phyloP scores from a whole-genome alignment of 345 rosid species.

The Viola odorata region DNA sequence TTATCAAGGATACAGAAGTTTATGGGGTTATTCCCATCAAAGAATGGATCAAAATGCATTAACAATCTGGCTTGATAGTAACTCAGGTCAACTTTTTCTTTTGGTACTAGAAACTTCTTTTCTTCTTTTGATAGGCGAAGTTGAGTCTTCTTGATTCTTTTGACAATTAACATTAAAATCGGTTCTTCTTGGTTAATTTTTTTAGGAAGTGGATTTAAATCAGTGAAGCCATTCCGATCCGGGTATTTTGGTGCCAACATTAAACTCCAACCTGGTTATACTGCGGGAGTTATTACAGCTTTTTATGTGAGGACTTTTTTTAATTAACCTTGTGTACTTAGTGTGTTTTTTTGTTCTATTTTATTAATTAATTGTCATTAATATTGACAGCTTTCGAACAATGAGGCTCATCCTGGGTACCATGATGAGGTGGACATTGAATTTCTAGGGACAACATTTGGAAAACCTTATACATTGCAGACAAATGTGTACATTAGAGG shows the following conservation, averaged over 20 bases:
- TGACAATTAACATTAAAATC: neutral
- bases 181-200: slow-evolving; percentile 1
- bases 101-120: neutral
- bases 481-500: slow-evolving; percentile 93
- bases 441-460: slow-evolving; percentile 88
- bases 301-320: slow-evolving; percentile 57
- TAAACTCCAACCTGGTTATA: slow-evolving; percentile 86
- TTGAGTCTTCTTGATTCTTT: slow-evolving; percentile 3
- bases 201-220: slow-evolving; percentile 93
- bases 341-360: neutral
- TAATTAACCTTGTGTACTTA: neutral
- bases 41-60: slow-evolving; percentile 52
- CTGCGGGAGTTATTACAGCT: slow-evolving; percentile 94
- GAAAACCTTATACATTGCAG: slow-evolving; percentile 88
- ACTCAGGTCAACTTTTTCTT: slow-evolving; percentile 42
- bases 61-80: slow-evolving; percentile 84
- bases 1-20: slow-evolving; percentile 61
- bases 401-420: slow-evolving; percentile 77
- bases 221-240: slow-evolving; percentile 75
- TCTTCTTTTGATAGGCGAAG: neutral
- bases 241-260: slow-evolving; percentile 90
- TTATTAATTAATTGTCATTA: slow-evolving; percentile 3
- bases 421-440: slow-evolving; percentile 98
- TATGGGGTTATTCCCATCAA: slow-evolving; percentile 96
- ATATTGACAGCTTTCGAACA: slow-evolving; percentile 65